Evolutionary conservation across 2,329 filamentous ascomycete species (phyloP), one percentile per base, ranked within the genome.

Genomic region (Penicillium freii): DNA sequence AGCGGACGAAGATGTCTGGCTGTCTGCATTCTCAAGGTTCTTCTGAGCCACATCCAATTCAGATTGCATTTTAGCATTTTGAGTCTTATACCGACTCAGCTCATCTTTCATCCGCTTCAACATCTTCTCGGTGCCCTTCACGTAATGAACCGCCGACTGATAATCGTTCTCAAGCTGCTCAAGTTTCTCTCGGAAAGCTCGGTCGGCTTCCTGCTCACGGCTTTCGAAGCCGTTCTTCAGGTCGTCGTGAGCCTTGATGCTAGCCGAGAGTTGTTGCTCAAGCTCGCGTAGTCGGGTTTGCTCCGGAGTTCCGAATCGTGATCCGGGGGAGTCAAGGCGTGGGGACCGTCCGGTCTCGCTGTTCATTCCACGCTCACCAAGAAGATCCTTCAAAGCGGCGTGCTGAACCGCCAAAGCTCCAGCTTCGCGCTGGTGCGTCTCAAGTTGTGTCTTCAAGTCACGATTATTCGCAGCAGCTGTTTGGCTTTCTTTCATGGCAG

Each of bases 61-160:
- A 46, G 86, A 84, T 74, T 94, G 92, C 40, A 99, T 81, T 59
- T 89, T 89, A 19, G 82, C 80, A 69, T 97, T 97, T 60, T 94
- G 89, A 13, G 86, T 78, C 82, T 97, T 97, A 77, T 95, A 94
- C 57, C 92, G 90, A 54, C 89, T 83, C n/a, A 99, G 82, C 77
- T 99, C 94, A 69, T 97, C 92, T 79, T 97, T 97, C 82, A 99
- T 93, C 75, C 95, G 93, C 76, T 94, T 92, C 48, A 99, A 84
- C 92, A 99, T 97, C 83, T 97, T 97, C 77, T 99, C 94, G 1
- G 94, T 97, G 57, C 94, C 94, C 76, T 96, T 95, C 65, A 99
- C 91, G 70, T 99, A 99, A 75, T 97, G 94, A 49, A 97, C 92
- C 17, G 94, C 93, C 42, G 94, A 96, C 75, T 97, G 92, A 73